Evolutionary conservation across 495 filamentous ascomycete genomes (phyloP), one percentile per base, ranked within the genome.

Genomic region (Talaromyces trachyspermus): DNA sequence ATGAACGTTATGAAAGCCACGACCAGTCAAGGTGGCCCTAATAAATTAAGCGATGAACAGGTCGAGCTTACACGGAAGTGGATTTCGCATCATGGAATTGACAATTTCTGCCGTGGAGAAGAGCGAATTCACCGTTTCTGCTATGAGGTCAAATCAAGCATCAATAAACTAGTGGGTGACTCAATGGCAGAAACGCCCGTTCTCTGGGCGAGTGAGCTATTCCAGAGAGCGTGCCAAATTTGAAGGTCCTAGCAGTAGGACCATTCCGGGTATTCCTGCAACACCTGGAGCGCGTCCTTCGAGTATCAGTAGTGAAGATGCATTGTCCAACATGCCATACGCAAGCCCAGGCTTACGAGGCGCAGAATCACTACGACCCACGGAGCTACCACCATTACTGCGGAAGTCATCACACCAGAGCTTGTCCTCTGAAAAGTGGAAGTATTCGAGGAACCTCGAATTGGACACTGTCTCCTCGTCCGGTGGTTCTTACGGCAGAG

Each of bases 21-120:
- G 1, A 80, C 81, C 25, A 89, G 88, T 29, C 86, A 95, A 53
- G 92, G 88, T 33, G 90, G 92, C 0, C 84, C 86, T 2, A 92
- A 90, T 62, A 98, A 98, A 60, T 78, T 98, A 9, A 88, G 86
- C n/a, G 92, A 98, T 59, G 90, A 96, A 44, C 92, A 97, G 58
- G 80, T 91, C 2, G 87, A 90, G 26, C 82, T 89, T 53, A 95
- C 89, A 4, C 72, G 78, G 18, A 84, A 82, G 44, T 98, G 92
- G 88, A 65, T 98, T 37, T 79, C 83, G 12, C 80, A 85, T 60
- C 84, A 81, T 53, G 80, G 79, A 9, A 79, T 96, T 17, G 90
- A 92, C 62, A 96, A 95, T 56, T 90, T 96, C 64, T 98, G 92
- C 69, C 85, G 83, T 55, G 92, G 90, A 14, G 92, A 98, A 58